phyloP scores from a whole-genome alignment of 352 stramenopile genomes.

The Phytophthora niederhauseri region DNA sequence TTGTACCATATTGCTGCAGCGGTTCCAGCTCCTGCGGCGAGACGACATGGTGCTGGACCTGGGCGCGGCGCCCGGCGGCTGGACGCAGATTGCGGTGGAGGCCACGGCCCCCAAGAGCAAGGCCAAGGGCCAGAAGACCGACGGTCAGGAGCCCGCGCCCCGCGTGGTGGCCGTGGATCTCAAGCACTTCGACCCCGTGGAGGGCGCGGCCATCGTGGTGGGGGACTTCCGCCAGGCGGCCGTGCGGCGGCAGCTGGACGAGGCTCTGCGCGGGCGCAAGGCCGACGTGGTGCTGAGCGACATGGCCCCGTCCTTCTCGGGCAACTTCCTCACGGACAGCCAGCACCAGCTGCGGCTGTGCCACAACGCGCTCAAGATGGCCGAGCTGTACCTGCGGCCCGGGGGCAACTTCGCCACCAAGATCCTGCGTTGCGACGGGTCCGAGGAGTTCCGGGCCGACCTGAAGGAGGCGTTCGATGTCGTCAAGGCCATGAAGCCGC shows the following conservation, averaged over 20 bases:
- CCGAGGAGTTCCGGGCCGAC: slow-evolving; percentile 75
- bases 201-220: slow-evolving; percentile 72
- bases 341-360: slow-evolving; percentile 85
- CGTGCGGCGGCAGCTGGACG: slow-evolving; percentile 62
- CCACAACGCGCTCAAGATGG: slow-evolving; percentile 87
- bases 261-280: slow-evolving; percentile 47
- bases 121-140: not conserved
- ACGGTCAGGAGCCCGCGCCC: slow-evolving; percentile 11
- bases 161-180: slow-evolving; percentile 82
- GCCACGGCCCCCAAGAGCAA: slow-evolving; percentile 32
- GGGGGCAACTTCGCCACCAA: slow-evolving; percentile 85
- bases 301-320: slow-evolving; percentile 89
- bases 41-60: slow-evolving; percentile 83
- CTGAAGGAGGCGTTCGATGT: slow-evolving; percentile 73
- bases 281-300: slow-evolving; percentile 88
- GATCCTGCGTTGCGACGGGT: slow-evolving; percentile 77
- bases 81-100: slow-evolving; percentile 85
- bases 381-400: slow-evolving; percentile 77
- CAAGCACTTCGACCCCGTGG: slow-evolving; percentile 68
- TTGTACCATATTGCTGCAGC: slow-evolving; percentile 7
- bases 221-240: slow-evolving; percentile 78
- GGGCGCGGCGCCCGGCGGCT: slow-evolving; percentile 81
- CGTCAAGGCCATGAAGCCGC: slow-evolving; percentile 81
- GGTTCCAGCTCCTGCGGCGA: slow-evolving; percentile 59
- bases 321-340: slow-evolving; percentile 76